Percentiles rank a stretch among this genome's conserved stretches.
Evolutionary conservation across 2,329 filamentous ascomycete genomes (phyloP).

Genomic region (Pseudogymnoascus sp.): DNA sequence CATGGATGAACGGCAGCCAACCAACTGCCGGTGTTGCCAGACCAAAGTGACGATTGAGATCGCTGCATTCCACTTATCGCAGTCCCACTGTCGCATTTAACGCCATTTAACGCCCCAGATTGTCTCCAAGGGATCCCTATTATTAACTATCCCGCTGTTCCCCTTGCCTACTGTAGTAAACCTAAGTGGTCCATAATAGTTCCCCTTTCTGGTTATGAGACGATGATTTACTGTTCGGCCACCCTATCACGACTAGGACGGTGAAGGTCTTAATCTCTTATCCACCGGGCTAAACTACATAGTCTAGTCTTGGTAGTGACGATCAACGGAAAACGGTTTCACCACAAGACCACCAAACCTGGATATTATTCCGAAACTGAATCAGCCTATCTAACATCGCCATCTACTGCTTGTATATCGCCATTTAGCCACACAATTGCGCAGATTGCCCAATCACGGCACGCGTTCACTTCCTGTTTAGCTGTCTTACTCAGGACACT

Average conservation of each 20-base stretch:
- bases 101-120: background rate
- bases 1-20: background rate
- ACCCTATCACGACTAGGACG: background rate
- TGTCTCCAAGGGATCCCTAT: background rate
- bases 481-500: background rate
- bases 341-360: background rate
- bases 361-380: constrained; percentile 1
- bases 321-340: constrained; percentile 1
- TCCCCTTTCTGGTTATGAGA: background rate
- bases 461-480: background rate
- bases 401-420: background rate
- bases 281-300: background rate
- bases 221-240: background rate
- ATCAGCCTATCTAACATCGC: constrained; percentile 3
- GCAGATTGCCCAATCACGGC: background rate
- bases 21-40: background rate
- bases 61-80: background rate
- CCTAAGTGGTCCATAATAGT: background rate
- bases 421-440: background rate
- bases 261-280: constrained; percentile 6
- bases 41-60: background rate
- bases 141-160: background rate
- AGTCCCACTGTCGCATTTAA: background rate
- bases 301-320: background rate
- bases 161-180: background rate